Percentiles rank a stretch among this genome's conserved stretches.
phyloP scores from a whole-genome alignment of 495 filamentous ascomycete species.

The Neurospora tetrasperma region DNA sequence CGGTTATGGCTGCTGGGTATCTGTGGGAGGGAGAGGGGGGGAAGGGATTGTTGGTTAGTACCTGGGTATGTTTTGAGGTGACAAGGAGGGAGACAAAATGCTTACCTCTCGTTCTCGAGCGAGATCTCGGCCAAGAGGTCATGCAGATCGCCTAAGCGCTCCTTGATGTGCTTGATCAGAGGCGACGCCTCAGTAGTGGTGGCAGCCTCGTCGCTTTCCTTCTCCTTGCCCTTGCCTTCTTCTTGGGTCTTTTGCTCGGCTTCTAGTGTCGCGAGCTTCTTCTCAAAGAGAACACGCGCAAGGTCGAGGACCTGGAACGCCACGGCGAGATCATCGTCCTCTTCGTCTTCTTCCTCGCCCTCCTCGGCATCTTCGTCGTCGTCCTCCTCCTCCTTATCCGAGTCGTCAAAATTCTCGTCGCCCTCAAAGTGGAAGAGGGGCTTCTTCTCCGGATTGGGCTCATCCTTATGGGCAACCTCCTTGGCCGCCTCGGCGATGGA shows the following conservation, averaged over 20 bases:
- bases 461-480: conserved; percentile 27
- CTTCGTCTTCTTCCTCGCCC: conserved; percentile 52
- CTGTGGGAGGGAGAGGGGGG: conserved; percentile 19
- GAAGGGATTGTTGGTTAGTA: neutral
- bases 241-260: conserved; percentile 27
- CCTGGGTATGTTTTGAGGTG: neutral
- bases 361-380: conserved; percentile 40
- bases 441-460: conserved; percentile 38
- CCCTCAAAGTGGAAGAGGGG: conserved; percentile 85
- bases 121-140: conserved; percentile 90
- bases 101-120: conserved; percentile 73
- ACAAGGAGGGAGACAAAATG: neutral
- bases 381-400: conserved; percentile 57
- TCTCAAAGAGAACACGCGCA: conserved; percentile 66
- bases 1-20: conserved; percentile 69
- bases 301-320: conserved; percentile 91
- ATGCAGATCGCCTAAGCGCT: conserved; percentile 80
- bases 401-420: conserved; percentile 85
- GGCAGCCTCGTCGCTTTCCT: conserved; percentile 7
- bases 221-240: conserved; percentile 44
- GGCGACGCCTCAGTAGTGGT: conserved; percentile 27
- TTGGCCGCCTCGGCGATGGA: conserved; percentile 27
- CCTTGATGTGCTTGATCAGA: conserved; percentile 54
- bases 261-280: conserved; percentile 35
- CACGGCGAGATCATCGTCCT: conserved; percentile 81